Base-by-base conservation (phyloP, 192 early-diverging fungal genomes). In the Coemansia sp. region DNA sequence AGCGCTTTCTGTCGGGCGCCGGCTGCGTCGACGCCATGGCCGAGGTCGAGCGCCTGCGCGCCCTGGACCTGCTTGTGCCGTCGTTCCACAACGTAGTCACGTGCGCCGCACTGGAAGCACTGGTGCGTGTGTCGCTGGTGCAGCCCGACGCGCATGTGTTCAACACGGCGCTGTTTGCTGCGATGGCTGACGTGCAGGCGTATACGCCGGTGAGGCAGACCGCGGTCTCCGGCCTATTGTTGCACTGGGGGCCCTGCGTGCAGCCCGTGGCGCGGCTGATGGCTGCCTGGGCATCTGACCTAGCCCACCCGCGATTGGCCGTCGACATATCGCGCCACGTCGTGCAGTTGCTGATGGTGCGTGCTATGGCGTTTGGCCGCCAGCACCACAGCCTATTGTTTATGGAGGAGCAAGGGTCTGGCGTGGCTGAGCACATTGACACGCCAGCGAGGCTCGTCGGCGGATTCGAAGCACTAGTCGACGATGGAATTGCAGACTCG, bases 81-180 rank as follows among this genome's bases (percentile, higher is more conserved):
- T 92, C 93, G 0, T 93, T 90, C 72, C 93, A 94, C 64, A 97
- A 96, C 61, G 84, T 89, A 1, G 84, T 98, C 14, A 97, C 95
- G 1, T 85, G 89, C 8, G 82, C 87, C 7, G 94, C 93, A 61
- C 68, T 98, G n/a, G 86, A 93, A 65, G 92, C 89, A 14, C 68
- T 89, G 59, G 72, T 88, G 63, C 88, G 88, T 26, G 89, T 92
- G 79, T 75, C 81, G 63, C 64, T 84, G 64, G 67, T 64, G 59
- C 77, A 84, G 88, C 90, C 86, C 14, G 88, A 17, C 80, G 86
- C 59, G 86, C 87, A n/a, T 38, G 91, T 58, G 75, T 93, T 75
- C 86, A 91, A 97, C 72, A 65, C 94, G 1, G 76, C 74, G 17
- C 71, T 91, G 63, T 95, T 96, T 69, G 73, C 93, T 44, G 79